phyloP scores from a whole-genome alignment of 176 grass and related monocot genomes.

The Elaeis guineensis region DNA sequence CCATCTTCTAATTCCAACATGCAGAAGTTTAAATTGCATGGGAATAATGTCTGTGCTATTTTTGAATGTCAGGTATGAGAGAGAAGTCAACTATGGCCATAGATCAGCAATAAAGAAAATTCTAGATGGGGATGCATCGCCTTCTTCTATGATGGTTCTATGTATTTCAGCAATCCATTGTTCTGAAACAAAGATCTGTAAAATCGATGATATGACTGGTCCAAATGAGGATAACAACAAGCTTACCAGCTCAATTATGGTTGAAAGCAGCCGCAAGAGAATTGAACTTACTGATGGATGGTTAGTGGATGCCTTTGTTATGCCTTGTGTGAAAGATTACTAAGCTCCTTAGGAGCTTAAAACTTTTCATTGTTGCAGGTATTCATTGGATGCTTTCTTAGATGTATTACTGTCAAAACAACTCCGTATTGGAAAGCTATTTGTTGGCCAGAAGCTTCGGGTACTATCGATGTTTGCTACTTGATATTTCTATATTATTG shows the following conservation, averaged over 20 bases:
- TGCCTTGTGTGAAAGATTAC: constrained; percentile 6
- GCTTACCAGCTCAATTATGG: constrained; percentile 18
- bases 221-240: constrained; percentile 14
- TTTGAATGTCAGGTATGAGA: constrained; percentile 63
- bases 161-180: constrained; percentile 80
- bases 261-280: constrained; percentile 27
- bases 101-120: constrained; percentile 79
- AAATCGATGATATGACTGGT: constrained; percentile 26
- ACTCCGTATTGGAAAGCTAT: constrained; percentile 67
- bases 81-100: constrained; percentile 84
- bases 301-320: constrained; percentile 33
- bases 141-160: constrained; percentile 83
- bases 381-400: constrained; percentile 58
- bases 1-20: background rate
- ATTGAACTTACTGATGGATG: constrained; percentile 93
- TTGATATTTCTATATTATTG: too few relatives aligned
- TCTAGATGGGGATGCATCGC: constrained; percentile 85
- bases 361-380: constrained; percentile 36
- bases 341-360: background rate
- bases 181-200: constrained; percentile 30
- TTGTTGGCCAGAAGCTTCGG: constrained; percentile 90
- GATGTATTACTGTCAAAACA: constrained; percentile 65
- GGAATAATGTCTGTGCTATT: constrained; percentile 1
- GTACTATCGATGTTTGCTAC: constrained; percentile 24
- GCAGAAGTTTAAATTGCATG: constrained; percentile 13